phyloP scores from a whole-genome alignment of 2,329 filamentous ascomycete species.

The Fusarium pininemorale region DNA sequence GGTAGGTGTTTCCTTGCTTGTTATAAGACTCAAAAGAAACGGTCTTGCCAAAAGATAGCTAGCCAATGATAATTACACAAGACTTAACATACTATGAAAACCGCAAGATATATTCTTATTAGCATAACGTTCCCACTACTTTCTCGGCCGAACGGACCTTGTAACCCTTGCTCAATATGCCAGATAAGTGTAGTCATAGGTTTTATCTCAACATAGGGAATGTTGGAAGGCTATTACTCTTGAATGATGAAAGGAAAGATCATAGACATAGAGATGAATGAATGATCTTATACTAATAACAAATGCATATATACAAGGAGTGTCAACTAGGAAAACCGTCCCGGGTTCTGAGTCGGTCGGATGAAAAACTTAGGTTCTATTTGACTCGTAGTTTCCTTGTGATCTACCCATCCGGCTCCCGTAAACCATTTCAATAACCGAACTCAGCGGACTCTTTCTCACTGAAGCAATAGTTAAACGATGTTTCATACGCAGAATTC shows the following conservation, averaged over 20 bases:
- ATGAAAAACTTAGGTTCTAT: neutral
- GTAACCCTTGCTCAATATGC: no score
- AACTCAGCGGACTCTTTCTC: neutral
- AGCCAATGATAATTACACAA: neutral
- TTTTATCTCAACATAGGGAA: rapidly evolving
- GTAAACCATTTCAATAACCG: neutral
- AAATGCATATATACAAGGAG: rapidly evolving
- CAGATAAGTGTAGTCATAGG: neutral
- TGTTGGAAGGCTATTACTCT: rapidly evolving
- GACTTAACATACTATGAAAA: neutral
- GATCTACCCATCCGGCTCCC: rapidly evolving
- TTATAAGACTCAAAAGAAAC: neutral
- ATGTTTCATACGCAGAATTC: rapidly evolving
- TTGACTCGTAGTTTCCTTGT: neutral
- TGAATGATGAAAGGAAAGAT: neutral
- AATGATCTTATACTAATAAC: rapidly evolving
- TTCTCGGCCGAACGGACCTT: neutral
- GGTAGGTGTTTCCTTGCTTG: neutral
- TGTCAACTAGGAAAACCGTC: neutral
- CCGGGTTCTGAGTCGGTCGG: neutral
- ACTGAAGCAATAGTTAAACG: neutral
- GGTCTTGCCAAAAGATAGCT: neutral
- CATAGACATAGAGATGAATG: rapidly evolving
- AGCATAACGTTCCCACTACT: no score
- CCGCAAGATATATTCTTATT: no score